Percentiles rank a stretch among this genome's conserved stretches.
phyloP scores from a whole-genome alignment of 768 basidiomycete genomes.

The Trametes cingulata region DNA sequence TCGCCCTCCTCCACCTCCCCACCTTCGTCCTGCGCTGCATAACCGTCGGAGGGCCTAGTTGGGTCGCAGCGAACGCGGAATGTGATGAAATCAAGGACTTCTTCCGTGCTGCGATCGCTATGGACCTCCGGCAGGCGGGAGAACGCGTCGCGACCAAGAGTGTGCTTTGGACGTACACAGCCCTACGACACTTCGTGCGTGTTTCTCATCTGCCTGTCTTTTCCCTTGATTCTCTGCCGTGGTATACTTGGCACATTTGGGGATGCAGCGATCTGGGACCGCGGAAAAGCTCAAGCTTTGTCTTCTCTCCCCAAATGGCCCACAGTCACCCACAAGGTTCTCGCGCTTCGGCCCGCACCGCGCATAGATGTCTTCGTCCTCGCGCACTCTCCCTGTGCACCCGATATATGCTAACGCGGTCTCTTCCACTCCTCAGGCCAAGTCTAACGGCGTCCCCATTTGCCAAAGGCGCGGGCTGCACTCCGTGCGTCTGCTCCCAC shows the following conservation, averaged over 20 bases:
- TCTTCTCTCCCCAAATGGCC: neutral
- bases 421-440: constrained; percentile 43
- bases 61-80: constrained; percentile 68
- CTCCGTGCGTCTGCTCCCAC: constrained; percentile 63
- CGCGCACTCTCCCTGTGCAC: neutral
- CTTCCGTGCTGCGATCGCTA: constrained; percentile 65
- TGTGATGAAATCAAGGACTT: constrained; percentile 75
- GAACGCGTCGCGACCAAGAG: constrained; percentile 80
- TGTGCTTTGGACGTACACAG: constrained; percentile 79
- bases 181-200: constrained; percentile 72
- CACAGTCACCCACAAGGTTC: neutral
- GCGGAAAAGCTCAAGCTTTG: neutral
- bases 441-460: constrained; percentile 68
- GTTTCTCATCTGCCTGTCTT: neutral
- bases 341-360: no score
- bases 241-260: no score
- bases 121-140: constrained; percentile 79
- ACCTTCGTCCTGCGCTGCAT: constrained; percentile 67
- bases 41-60: constrained; percentile 61
- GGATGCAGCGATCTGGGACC: no score
- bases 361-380: no score
- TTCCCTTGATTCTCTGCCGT: no score
- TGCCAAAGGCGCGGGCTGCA: constrained; percentile 68
- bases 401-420: neutral
- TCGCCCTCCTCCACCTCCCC: constrained; percentile 66